Percentiles rank a stretch among this genome's conserved stretches.
Conservation (phyloP, 352 stramenopile genomes). For the Blastocystis hominis region DNA sequence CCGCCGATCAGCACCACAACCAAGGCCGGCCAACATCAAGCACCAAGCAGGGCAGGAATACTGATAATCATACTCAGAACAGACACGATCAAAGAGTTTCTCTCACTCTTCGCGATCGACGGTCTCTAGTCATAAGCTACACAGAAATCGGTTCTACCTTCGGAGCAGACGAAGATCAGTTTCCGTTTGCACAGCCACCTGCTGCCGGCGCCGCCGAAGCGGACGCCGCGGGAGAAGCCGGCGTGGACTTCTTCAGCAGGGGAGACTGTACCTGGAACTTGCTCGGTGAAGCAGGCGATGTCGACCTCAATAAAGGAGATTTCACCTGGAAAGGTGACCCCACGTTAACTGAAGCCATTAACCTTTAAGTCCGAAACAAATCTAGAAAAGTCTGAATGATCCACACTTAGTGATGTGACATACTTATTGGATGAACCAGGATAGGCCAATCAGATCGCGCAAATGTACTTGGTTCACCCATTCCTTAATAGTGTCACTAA, state of each 20-base stretch:
- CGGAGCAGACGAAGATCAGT: slow-evolving; percentile 38
- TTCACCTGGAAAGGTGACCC: slow-evolving; percentile 32
- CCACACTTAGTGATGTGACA: neutral
- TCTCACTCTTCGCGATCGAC: slow-evolving; percentile 29
- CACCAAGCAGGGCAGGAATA: slow-evolving; percentile 56
- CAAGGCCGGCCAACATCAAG: slow-evolving; percentile 57
- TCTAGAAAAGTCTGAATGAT: slow-evolving; percentile 43
- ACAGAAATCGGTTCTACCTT: neutral
- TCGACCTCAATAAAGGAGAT: slow-evolving; percentile 34
- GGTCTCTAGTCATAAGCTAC: neutral
- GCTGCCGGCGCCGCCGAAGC: neutral
- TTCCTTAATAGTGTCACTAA: too few relatives aligned
- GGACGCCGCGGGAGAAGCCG: neutral
- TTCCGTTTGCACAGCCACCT: slow-evolving; percentile 40
- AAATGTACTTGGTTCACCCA: neutral
- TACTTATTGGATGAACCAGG: slow-evolving; percentile 13
- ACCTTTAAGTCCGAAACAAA: neutral
- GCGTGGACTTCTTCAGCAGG: slow-evolving; percentile 8
- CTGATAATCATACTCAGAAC: slow-evolving; percentile 20
- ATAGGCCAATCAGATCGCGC: neutral
- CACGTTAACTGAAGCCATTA: slow-evolving; percentile 49
- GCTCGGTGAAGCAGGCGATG: neutral
- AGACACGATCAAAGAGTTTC: slow-evolving; percentile 54
- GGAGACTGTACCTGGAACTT: slow-evolving; percentile 40
- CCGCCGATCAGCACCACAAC: slow-evolving; percentile 26